These are phyloP conservation scores for Backusella australiensis DNA, from an alignment of 192 early-diverging fungal genomes.

Conservation along the genomic window DNA sequence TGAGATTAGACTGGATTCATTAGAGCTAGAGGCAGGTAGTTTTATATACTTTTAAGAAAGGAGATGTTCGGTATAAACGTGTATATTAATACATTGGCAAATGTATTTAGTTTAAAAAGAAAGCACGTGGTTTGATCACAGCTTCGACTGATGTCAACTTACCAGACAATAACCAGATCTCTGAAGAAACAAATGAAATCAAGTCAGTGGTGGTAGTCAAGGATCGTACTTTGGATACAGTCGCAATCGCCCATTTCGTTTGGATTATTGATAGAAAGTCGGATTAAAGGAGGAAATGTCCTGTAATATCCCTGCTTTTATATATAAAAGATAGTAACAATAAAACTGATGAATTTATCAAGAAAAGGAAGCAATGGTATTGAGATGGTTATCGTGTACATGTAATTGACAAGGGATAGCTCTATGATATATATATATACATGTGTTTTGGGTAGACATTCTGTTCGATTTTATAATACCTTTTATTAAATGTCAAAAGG, in stretches of 20 bases:
- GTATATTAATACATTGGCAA: neutral
- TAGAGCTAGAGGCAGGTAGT: constrained; percentile 48
- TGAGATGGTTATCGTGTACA: too few species aligned
- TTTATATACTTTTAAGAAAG: neutral
- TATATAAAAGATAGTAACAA: neutral
- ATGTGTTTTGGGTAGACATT: neutral
- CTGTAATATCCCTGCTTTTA: neutral
- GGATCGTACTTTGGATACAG: constrained; percentile 45
- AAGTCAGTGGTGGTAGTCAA: constrained; percentile 40
- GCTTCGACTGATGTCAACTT: constrained; percentile 33
- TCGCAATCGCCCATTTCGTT: constrained; percentile 43
- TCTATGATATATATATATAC: neutral
- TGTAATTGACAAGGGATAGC: neutral
- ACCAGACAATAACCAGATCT: neutral
- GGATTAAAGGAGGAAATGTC: neutral
- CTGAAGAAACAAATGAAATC: neutral
- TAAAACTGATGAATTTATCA: neutral
- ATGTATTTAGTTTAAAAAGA: constrained; percentile 35
- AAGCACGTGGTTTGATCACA: constrained; percentile 39
- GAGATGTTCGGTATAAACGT: neutral
- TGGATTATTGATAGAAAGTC: constrained; percentile 44
- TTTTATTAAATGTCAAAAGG: too few species aligned
- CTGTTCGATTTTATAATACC: too few species aligned
- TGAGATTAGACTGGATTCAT: constrained; percentile 39
- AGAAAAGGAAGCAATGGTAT: too few species aligned